A percentile compares a stretch with the other conserved stretches of the same genome.
phyloP scores from a whole-genome alignment of 1,284 basidiomycete genomes.

The Leucoagaricus sp. region DNA sequence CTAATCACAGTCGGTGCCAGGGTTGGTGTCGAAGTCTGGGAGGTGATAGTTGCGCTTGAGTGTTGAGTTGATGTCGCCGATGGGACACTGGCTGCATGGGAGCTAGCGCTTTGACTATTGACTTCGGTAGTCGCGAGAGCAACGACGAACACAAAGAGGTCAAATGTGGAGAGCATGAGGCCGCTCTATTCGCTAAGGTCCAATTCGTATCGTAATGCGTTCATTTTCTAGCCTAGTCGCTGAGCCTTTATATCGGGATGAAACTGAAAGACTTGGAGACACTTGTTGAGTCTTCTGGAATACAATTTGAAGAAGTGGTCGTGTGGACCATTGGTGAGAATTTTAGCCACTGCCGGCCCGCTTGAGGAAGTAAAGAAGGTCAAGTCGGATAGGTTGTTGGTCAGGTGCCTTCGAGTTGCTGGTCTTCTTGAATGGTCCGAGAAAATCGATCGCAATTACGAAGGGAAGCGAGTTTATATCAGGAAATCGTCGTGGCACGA shows the following conservation, averaged over 20 bases:
- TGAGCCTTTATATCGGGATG: no score
- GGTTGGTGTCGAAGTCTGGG: background rate
- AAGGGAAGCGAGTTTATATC: no score
- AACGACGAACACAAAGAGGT: background rate
- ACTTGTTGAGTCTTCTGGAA: no score
- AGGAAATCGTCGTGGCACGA: no score
- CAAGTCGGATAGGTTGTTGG: background rate
- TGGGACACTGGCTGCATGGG: background rate
- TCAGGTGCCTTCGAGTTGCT: background rate
- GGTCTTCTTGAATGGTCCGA: no score
- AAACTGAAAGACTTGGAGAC: no score
- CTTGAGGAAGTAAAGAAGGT: background rate
- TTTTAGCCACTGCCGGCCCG: background rate
- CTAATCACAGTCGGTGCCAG: background rate
- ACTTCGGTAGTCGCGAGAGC: background rate
- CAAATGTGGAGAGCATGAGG: background rate
- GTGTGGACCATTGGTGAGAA: background rate
- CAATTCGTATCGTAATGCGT: no score
- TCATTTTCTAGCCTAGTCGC: no score
- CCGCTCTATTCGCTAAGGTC: no score
- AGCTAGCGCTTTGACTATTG: background rate
- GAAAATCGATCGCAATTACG: no score
- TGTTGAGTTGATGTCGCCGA: background rate
- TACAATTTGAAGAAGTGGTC: background rate
- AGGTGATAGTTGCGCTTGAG: no score